phyloP scores from a whole-genome alignment of 768 basidiomycete species.

The Mycena belliarum region DNA sequence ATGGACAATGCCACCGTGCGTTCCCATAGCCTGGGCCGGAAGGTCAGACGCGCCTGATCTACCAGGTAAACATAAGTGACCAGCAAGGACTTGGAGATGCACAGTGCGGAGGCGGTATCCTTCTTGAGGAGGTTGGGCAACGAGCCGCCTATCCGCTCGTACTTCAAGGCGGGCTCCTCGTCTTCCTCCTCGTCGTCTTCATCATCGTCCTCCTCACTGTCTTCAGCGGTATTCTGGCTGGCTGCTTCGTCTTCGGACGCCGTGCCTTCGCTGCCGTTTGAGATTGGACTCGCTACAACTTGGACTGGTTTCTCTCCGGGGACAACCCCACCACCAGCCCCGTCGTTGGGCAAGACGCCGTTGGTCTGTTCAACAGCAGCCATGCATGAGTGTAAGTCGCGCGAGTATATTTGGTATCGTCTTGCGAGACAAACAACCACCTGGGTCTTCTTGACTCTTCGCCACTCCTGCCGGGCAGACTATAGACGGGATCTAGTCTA shows the following conservation, averaged over 20 bases:
- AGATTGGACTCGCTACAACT: neutral
- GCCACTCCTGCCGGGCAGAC: too few relatives aligned
- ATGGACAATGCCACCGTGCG: conserved; percentile 91
- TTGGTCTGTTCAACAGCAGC: neutral
- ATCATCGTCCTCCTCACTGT: conserved; percentile 43
- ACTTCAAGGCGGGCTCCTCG: conserved; percentile 91
- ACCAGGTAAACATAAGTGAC: conserved; percentile 39
- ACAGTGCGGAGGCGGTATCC: conserved; percentile 85
- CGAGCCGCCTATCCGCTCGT: conserved; percentile 75
- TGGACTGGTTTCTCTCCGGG: neutral
- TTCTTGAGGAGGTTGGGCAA: conserved; percentile 80
- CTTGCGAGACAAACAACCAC: too few relatives aligned
- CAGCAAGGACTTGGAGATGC: conserved; percentile 71
- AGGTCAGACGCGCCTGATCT: neutral
- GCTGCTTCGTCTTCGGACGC: conserved; percentile 24
- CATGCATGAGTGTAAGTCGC: too few relatives aligned
- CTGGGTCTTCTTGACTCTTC: too few relatives aligned
- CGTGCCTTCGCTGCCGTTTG: conserved; percentile 23
- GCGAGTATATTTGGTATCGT: too few relatives aligned
- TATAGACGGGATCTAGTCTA: too few relatives aligned
- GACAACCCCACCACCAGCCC: neutral
- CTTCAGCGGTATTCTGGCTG: conserved; percentile 28
- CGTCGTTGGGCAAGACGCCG: neutral
- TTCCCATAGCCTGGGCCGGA: conserved; percentile 76
- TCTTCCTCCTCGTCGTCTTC: conserved; percentile 75